phyloP scores from a whole-genome alignment of 768 basidiomycete genomes.

The Tulasnella sp. region DNA sequence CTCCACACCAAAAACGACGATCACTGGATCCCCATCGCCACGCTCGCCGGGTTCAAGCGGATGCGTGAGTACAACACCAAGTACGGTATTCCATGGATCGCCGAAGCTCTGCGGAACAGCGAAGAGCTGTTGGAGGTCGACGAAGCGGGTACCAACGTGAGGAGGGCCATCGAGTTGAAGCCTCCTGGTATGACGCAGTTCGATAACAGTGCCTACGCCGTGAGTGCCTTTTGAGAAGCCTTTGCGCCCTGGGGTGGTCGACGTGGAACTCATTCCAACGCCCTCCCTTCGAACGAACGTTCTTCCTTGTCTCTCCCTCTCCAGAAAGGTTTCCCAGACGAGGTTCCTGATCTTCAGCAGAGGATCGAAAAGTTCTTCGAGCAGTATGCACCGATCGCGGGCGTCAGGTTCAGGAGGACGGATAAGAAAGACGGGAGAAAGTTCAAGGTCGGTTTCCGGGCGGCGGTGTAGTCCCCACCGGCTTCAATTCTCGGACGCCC shows the following conservation, averaged over 20 bases:
- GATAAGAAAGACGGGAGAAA: constrained; percentile 55
- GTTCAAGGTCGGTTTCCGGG: constrained; percentile 65
- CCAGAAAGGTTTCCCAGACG: constrained; percentile 84
- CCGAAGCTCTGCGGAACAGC: constrained; percentile 51
- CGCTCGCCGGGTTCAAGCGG: constrained; percentile 89
- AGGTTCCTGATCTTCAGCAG: constrained; percentile 58
- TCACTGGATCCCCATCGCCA: constrained; percentile 87
- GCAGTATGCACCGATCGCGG: constrained; percentile 70
- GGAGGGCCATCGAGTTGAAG: constrained; percentile 69
- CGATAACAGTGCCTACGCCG: constrained; percentile 83
- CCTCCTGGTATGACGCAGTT: constrained; percentile 68
- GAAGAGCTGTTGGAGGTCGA: constrained; percentile 66
- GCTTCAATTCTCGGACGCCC: too few relatives aligned
- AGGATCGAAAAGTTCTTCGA: constrained; percentile 76
- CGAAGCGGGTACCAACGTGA: constrained; percentile 64
- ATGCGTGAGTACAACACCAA: constrained; percentile 66
- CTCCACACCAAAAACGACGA: constrained; percentile 67
- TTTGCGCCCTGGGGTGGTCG: too few relatives aligned
- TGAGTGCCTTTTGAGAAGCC: constrained; percentile 45
- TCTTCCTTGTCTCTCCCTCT: neutral
- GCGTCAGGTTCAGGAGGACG: constrained; percentile 84
- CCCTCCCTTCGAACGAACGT: too few relatives aligned
- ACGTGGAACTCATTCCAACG: neutral
- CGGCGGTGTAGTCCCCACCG: too few relatives aligned
- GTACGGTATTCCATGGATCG: constrained; percentile 63